Conservation (phyloP, 2,329 filamentous ascomycete genomes). For the Talaromyces islandicus region DNA sequence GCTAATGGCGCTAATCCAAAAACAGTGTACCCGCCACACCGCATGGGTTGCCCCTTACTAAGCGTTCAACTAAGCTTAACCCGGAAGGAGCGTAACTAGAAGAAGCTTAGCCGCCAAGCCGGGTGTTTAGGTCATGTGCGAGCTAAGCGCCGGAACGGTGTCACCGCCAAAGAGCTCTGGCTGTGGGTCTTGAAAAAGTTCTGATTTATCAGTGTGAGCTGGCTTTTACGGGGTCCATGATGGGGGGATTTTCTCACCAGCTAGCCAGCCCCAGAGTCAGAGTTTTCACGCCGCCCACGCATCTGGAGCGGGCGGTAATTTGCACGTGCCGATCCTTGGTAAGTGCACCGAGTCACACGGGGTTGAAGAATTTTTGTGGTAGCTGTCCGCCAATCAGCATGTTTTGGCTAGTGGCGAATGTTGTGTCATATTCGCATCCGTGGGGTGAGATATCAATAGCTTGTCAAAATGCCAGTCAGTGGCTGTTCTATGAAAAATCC, state of each 20-base stretch:
- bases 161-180: neutral
- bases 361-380: neutral
- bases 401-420: neutral
- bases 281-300: neutral
- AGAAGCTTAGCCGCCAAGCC: neutral
- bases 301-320: neutral
- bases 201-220: neutral
- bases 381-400: neutral
- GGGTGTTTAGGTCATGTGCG: neutral
- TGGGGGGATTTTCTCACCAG: neutral
- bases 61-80: neutral
- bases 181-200: neutral
- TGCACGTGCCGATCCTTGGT: neutral
- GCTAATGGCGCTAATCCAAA: neutral
- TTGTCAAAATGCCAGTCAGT: neutral
- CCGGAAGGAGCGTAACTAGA: neutral
- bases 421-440: neutral
- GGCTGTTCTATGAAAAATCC: neutral
- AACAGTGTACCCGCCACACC: neutral
- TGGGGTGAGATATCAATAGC: neutral
- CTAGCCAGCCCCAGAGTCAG: neutral
- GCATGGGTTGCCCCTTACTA: neutral
- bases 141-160: neutral
- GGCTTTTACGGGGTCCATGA: neutral
- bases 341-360: neutral